These are phyloP conservation scores for Dioscorea dumetorum DNA, from an alignment of 106 monocot genomes.

Conservation along the genomic window DNA sequence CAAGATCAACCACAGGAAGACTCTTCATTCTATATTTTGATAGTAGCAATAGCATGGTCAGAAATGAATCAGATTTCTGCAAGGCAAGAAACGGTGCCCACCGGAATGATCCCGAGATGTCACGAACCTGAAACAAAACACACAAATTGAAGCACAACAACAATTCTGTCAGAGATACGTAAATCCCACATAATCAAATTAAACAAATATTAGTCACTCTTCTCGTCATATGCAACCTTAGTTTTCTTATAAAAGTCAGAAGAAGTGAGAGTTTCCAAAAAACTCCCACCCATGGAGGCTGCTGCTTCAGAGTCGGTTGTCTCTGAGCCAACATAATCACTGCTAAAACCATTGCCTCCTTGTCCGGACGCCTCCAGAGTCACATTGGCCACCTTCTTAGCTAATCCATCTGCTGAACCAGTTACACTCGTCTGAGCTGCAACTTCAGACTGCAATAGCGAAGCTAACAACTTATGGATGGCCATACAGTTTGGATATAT, in stretches of 20 bases:
- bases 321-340: constrained; percentile 8
- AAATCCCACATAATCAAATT: background rate
- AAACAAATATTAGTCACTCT: too few relatives aligned
- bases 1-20: constrained; percentile 87
- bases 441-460: constrained; percentile 51
- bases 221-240: constrained; percentile 33
- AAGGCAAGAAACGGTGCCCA: constrained; percentile 97
- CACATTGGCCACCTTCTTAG: constrained; percentile 24
- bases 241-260: constrained; percentile 89
- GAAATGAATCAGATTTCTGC: constrained; percentile 80
- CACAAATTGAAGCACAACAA: background rate
- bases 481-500: background rate
- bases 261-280: constrained; percentile 72
- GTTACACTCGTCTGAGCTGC: constrained; percentile 26
- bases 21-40: constrained; percentile 98
- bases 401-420: constrained; percentile 28
- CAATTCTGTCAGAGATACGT: background rate
- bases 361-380: constrained; percentile 21
- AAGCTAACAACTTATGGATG: background rate
- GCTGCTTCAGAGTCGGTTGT: constrained; percentile 23
- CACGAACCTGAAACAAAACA: constrained; percentile 49
- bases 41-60: constrained; percentile 87
- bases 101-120: constrained; percentile 88
- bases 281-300: constrained; percentile 59
- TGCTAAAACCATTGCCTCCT: constrained; percentile 10